phyloP scores from a whole-genome alignment of 73 alveolate species.

The Symbiodinium pilosum region DNA sequence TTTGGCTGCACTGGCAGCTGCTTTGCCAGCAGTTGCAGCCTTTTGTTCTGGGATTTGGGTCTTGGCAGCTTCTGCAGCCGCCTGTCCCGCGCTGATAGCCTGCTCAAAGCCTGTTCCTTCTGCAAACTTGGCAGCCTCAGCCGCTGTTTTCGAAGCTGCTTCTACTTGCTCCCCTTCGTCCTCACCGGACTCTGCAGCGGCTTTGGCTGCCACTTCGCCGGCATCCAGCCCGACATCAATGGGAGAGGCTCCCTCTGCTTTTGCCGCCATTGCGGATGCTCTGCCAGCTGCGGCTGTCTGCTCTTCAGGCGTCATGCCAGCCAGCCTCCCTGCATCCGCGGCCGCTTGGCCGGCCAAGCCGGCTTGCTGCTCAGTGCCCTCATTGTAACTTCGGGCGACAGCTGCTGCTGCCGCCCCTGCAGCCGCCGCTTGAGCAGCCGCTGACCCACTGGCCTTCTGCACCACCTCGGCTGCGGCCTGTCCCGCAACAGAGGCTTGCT shows the following conservation, averaged over 20 bases:
- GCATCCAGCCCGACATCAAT: constrained; percentile 17
- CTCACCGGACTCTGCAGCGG: neutral
- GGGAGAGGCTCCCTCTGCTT: constrained; percentile 25
- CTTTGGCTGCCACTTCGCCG: constrained; percentile 29
- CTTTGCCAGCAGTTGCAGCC: constrained; percentile 36
- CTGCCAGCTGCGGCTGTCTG: constrained; percentile 8
- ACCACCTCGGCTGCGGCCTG: constrained; percentile 22
- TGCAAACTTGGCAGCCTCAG: neutral
- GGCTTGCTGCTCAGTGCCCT: neutral
- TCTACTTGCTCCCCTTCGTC: neutral
- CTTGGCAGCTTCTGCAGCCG: constrained; percentile 24
- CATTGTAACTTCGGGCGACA: neutral
- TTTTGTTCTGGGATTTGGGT: constrained; percentile 16
- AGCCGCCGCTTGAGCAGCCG: constrained; percentile 16
- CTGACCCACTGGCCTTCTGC: neutral
- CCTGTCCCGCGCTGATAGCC: constrained; percentile 33
- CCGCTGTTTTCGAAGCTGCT: neutral
- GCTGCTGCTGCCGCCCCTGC: constrained; percentile 18
- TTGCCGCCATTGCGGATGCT: constrained; percentile 14
- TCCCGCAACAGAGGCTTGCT: constrained; percentile 4
- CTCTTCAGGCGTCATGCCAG: neutral
- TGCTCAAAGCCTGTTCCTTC: constrained; percentile 1
- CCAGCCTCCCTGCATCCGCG: constrained; percentile 4
- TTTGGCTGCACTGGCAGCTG: constrained; percentile 11
- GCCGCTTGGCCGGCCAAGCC: constrained; percentile 22